These are phyloP conservation scores for Herpetomonas tarakana DNA, from an alignment of 208 protist species.

Conservation along the genomic window DNA sequence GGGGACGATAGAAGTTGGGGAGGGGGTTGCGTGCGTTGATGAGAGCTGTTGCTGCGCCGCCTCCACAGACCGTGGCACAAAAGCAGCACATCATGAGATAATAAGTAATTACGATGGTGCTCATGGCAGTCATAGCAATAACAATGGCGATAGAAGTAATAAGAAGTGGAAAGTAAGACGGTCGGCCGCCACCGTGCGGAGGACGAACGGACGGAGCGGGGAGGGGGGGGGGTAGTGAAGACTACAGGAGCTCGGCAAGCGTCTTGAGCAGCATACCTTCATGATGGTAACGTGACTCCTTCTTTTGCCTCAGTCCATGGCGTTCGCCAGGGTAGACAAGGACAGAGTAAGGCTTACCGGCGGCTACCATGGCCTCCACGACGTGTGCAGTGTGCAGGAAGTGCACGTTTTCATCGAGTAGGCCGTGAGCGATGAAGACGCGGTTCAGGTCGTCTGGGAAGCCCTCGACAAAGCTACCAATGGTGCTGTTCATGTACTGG, in stretches of 20 bases:
- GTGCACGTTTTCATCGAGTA: slow-evolving; percentile 95
- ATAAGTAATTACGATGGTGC: too few species aligned
- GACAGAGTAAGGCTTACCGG: slow-evolving; percentile 84
- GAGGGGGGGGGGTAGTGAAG: too few species aligned
- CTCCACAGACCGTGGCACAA: too few species aligned
- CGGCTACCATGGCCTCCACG: slow-evolving; percentile 67
- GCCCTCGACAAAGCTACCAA: slow-evolving; percentile 48
- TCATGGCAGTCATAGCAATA: too few species aligned
- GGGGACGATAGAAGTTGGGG: too few species aligned
- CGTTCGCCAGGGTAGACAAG: slow-evolving; percentile 88
- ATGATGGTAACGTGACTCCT: slow-evolving; percentile 61
- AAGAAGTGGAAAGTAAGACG: too few species aligned
- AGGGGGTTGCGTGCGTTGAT: too few species aligned
- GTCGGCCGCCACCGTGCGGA: too few species aligned
- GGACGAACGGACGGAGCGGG: too few species aligned
- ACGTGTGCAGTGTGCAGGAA: slow-evolving; percentile 78
- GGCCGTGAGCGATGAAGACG: slow-evolving; percentile 89
- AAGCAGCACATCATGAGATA: too few species aligned
- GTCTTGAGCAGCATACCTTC: slow-evolving; percentile 75
- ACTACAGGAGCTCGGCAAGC: slow-evolving; percentile 49
- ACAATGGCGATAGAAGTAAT: too few species aligned
- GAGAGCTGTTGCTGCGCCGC: too few species aligned
- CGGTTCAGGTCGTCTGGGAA: slow-evolving; percentile 89
- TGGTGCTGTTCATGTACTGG: slow-evolving; percentile 59
- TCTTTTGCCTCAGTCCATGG: slow-evolving; percentile 79